phyloP scores from a whole-genome alignment of 768 basidiomycete species.

The Phanerochaete carnosa region DNA sequence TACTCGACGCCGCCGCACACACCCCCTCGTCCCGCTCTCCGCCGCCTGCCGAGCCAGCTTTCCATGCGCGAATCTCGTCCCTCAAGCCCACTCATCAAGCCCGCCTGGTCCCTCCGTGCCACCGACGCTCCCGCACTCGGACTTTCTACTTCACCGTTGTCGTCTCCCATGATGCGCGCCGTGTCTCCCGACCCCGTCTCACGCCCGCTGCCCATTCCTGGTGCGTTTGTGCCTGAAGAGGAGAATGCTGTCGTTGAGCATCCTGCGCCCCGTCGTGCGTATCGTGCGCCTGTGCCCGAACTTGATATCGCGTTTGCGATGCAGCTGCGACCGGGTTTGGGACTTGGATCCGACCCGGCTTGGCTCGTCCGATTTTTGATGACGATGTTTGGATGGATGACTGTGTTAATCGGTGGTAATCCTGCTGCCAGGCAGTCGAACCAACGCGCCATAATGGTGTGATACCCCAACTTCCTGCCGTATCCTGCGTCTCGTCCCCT shows the following conservation, averaged over 20 bases:
- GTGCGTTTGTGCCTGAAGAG: constrained; percentile 20
- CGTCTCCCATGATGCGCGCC: constrained; percentile 3
- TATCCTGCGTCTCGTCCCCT: neutral
- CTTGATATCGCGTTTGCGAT: constrained; percentile 71
- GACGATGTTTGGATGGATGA: constrained; percentile 77
- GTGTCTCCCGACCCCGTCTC: constrained; percentile 17
- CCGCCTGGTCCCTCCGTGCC: constrained; percentile 41
- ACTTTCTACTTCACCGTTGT: neutral
- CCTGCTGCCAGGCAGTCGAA: neutral
- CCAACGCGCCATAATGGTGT: constrained; percentile 1
- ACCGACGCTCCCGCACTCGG: constrained; percentile 41
- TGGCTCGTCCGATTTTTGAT: constrained; percentile 81
- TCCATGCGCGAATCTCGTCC: constrained; percentile 22
- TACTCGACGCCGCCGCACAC: constrained; percentile 12
- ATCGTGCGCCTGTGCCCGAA: constrained; percentile 28
- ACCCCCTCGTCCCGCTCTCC: constrained; percentile 12
- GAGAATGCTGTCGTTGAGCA: constrained; percentile 9
- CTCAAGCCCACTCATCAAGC: constrained; percentile 14
- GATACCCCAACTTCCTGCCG: neutral
- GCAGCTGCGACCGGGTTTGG: constrained; percentile 73
- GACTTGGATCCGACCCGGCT: constrained; percentile 67
- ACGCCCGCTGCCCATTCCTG: constrained; percentile 15
- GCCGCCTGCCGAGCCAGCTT: constrained; percentile 16
- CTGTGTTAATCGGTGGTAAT: constrained; percentile 40
- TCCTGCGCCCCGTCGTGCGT: constrained; percentile 13